phyloP scores from a whole-genome alignment of 495 filamentous ascomycete genomes.

The Talaromyces ruber region DNA sequence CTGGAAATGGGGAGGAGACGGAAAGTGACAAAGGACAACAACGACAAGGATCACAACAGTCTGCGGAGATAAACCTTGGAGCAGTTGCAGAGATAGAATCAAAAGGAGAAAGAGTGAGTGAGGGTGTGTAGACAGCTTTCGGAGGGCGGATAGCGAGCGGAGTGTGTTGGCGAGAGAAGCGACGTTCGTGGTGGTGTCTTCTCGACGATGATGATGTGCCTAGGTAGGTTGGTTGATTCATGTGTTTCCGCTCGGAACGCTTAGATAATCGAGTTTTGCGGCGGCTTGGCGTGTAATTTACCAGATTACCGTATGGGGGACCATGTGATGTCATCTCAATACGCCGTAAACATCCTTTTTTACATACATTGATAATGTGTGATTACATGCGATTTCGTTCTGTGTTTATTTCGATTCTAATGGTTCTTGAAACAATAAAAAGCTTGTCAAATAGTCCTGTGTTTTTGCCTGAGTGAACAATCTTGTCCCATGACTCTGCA shows the following conservation, averaged over 20 bases:
- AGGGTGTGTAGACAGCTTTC: not conserved
- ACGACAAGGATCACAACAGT: not conserved
- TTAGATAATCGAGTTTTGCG: not conserved
- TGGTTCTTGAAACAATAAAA: not conserved
- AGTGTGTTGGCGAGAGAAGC: not conserved
- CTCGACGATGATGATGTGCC: not conserved
- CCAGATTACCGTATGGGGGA: not conserved
- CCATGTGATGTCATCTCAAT: slow-evolving; percentile 3
- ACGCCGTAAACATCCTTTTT: not conserved
- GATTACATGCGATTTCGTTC: not conserved
- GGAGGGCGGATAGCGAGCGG: not conserved
- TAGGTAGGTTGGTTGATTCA: not conserved
- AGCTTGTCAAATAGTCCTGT: not conserved
- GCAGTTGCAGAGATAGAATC: not conserved
- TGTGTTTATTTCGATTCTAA: not conserved
- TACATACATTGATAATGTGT: not conserved
- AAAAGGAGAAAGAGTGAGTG: not conserved
- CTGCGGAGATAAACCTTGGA: not conserved
- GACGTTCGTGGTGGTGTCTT: not conserved
- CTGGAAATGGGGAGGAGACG: not conserved
- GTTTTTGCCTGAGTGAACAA: not conserved
- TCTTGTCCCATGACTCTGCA: not conserved
- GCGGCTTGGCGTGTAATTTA: not conserved
- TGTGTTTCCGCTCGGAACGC: not conserved
- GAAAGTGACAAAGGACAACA: not conserved